Evolutionary conservation across 2,329 filamentous ascomycete genomes (phyloP), one percentile per base, ranked within the genome.

Genomic region (Penicillium sp.): DNA sequence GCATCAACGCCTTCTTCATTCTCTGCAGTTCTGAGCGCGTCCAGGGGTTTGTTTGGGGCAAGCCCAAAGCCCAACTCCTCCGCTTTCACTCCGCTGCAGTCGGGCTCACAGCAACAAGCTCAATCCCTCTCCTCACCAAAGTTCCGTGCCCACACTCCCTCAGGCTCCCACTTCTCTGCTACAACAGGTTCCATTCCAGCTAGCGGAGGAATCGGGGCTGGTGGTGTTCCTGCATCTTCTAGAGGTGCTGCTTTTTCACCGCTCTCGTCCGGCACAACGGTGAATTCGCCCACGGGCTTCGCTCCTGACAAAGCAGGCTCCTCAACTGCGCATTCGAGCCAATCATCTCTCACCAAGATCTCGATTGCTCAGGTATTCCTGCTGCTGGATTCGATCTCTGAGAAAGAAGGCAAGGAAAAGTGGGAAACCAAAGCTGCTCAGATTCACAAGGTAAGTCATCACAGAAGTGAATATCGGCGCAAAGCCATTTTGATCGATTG

Each of bases 301-400:
- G 73, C 76, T 46, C 68, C 72, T 66, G 61, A 72, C 61, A 70
- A 79, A 70, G 62, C 71, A 62, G 58, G 65, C 36, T 69, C 68
- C 9, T 57, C 66, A 51, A 59, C 63, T 39, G 68, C 73, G 49
- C 66, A 69, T 59, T 73, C 73, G 33, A 73, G 75, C 53, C 72
- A 77, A 59, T 78, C 75, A 42, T 85, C 84, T 65, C 78, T 97
- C 61, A 86, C 86, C 52, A 96, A 94, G 74, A 93, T 98, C 69
- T 90, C 93, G 62, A 85, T 95, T 64, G 90, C 93, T 57, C 93
- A 98, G 76, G 84, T 97, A 58, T 95, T 93, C 73, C 83, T 98
- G 56, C 81, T 98, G 49, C 80, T 98, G 57, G 93, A 90, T 73
- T 90, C 89, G 32, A 86, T 97, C 66, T 96, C 93, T 70, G 90